Conservation (phyloP, 2,329 filamentous ascomycete species). For the Cercospora zeina region DNA sequence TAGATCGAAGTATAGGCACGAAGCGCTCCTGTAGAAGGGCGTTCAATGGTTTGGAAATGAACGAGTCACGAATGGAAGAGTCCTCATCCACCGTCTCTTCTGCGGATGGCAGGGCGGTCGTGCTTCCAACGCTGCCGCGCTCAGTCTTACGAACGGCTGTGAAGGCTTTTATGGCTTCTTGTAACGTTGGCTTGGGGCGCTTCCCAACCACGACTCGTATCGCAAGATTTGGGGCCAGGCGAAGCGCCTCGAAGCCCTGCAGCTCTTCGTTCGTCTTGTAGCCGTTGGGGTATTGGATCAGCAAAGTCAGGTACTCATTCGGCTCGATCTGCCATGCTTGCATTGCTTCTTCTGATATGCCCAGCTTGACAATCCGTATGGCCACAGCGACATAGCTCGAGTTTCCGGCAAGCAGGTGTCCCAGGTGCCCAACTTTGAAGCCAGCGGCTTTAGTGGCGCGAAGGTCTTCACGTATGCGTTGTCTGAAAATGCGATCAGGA, state of each 20-base stretch:
- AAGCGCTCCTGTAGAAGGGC: conserved; percentile 68
- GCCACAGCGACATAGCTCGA: conserved; percentile 65
- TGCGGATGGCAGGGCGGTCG: conserved; percentile 18
- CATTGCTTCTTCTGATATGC: conserved; percentile 71
- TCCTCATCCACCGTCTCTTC: conserved; percentile 34
- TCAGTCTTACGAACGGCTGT: conserved; percentile 39
- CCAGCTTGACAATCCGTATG: conserved; percentile 67
- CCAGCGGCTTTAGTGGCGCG: conserved; percentile 62
- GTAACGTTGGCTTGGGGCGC: conserved; percentile 68
- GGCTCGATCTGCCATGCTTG: conserved; percentile 72
- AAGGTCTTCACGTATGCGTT: conserved; percentile 56
- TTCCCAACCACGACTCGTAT: conserved; percentile 70
- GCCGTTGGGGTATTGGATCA: conserved; percentile 63
- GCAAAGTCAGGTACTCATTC: conserved; percentile 69
- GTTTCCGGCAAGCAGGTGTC: conserved; percentile 51
- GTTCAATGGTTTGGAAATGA: conserved; percentile 72
- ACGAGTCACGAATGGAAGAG: conserved; percentile 55
- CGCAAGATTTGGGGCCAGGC: conserved; percentile 46
- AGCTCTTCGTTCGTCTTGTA: conserved; percentile 64
- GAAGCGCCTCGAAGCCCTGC: conserved; percentile 43
- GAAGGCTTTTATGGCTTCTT: conserved; percentile 58
- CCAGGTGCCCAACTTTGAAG: conserved; percentile 67
- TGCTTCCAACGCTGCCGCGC: conserved; percentile 21
- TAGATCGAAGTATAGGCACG: conserved; percentile 60
- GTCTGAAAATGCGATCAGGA: conserved; percentile 22